Percentiles rank a stretch among this genome's conserved stretches.
Evolutionary conservation across 148 eudicot genomes (phyloP).

Genomic region (Amaranthus hypochondriacus): DNA sequence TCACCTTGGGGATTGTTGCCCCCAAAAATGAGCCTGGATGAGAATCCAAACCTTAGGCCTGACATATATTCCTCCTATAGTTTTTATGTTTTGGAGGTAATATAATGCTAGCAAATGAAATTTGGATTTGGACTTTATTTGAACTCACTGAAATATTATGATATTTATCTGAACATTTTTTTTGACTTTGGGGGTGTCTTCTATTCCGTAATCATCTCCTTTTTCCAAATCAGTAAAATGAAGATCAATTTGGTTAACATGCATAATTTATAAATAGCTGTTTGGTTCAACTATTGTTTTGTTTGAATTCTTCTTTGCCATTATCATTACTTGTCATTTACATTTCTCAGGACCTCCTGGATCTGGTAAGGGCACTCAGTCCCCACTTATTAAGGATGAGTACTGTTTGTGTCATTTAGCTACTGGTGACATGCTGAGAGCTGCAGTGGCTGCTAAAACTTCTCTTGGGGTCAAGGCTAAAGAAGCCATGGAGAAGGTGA

Average conservation of each 20-base stretch:
- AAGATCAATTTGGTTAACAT: neutral
- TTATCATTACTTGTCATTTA: neutral
- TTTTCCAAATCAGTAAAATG: neutral
- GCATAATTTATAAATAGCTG: neutral
- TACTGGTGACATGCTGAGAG: constrained; percentile 98
- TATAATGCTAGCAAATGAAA: too few species aligned
- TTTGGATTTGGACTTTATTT: too few species aligned
- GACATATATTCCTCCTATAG: too few species aligned
- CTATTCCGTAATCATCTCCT: neutral
- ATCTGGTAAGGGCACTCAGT: constrained; percentile 97
- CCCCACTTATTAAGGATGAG: constrained; percentile 88
- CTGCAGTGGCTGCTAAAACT: constrained; percentile 92
- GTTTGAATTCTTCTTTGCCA: neutral
- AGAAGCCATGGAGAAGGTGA: constrained; percentile 94
- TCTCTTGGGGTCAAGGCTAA: constrained; percentile 90
- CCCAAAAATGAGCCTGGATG: too few species aligned
- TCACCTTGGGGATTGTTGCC: too few species aligned
- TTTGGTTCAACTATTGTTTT: neutral
- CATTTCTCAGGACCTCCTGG: constrained; percentile 80
- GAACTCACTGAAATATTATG: too few species aligned
- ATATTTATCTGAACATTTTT: neutral
- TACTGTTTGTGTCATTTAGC: constrained; percentile 96
- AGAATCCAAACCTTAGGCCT: too few species aligned
- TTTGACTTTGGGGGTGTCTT: neutral
- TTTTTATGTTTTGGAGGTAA: too few species aligned